phyloP scores from a whole-genome alignment of 768 basidiomycete species.

The Boletus speciosus region DNA sequence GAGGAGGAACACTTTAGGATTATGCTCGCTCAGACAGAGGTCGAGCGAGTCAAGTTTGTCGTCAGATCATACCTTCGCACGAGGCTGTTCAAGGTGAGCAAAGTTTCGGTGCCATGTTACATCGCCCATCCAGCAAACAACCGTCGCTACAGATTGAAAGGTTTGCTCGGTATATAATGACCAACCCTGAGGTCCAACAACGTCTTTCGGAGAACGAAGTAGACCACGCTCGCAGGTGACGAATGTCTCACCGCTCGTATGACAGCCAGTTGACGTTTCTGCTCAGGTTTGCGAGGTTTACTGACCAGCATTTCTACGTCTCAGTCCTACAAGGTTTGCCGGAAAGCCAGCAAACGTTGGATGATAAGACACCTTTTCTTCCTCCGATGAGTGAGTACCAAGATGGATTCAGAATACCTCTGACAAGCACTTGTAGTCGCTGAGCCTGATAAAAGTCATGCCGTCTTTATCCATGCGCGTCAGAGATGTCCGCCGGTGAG shows the following conservation, averaged over 20 bases:
- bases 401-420: not conserved
- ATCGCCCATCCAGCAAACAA: not conserved
- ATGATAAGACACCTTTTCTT: slow-evolving; percentile 67
- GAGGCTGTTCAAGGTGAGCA: slow-evolving; percentile 72
- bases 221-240: slow-evolving; percentile 71
- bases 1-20: slow-evolving; percentile 94
- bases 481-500: slow-evolving; percentile 62
- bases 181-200: slow-evolving; percentile 68
- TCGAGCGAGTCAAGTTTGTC: slow-evolving; percentile 91
- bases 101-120: not conserved
- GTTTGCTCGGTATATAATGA: slow-evolving; percentile 75
- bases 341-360: slow-evolving; percentile 67
- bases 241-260: not conserved
- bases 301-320: slow-evolving; percentile 74
- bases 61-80: slow-evolving; percentile 87
- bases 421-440: slow-evolving; percentile 50
- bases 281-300: slow-evolving; percentile 66
- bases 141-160: slow-evolving; percentile 68
- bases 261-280: not conserved
- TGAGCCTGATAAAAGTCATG: slow-evolving; percentile 67
- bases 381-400: slow-evolving; percentile 66
- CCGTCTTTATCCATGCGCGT: slow-evolving; percentile 81
- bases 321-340: slow-evolving; percentile 84
- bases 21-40: slow-evolving; percentile 90
- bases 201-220: slow-evolving; percentile 81